Conservation (phyloP, 306 rosid genomes). For the Canavalia gladiata region DNA sequence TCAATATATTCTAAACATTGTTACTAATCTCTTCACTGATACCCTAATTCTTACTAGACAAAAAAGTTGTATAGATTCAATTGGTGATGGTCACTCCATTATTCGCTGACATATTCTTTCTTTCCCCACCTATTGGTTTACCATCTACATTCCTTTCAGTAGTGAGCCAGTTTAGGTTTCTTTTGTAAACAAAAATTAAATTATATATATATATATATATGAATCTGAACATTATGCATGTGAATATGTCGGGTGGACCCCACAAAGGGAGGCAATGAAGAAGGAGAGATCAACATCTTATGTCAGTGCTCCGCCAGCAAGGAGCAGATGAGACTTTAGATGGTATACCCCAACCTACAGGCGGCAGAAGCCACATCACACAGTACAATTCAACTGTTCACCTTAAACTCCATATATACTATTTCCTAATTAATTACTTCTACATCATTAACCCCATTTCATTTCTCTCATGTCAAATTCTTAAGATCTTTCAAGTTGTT, state of each 20-base stretch:
- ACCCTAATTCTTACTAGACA: neutral
- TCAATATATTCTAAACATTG: neutral
- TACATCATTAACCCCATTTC: neutral
- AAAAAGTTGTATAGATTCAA: constrained; percentile 17
- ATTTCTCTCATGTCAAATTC: neutral
- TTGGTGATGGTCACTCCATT: constrained; percentile 19
- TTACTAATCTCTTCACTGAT: neutral
- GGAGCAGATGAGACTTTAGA: constrained; percentile 53
- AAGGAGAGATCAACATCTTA: constrained; percentile 54
- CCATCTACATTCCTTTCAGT: constrained; percentile 27
- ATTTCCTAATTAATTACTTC: neutral
- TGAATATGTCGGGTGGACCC: constrained; percentile 67
- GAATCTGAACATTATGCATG: constrained; percentile 51
- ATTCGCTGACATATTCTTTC: constrained; percentile 46
- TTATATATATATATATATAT: neutral
- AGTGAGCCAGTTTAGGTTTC: constrained; percentile 8
- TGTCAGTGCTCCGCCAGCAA: constrained; percentile 53
- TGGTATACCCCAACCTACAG: constrained; percentile 44
- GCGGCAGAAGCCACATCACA: constrained; percentile 26
- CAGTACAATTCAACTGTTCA: constrained; percentile 30
- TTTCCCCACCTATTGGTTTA: constrained; percentile 27
- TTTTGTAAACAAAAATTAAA: neutral
- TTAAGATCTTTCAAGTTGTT: too few relatives aligned
- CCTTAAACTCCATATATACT: neutral
- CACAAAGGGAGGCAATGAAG: constrained; percentile 18